phyloP scores from a whole-genome alignment of 129 eudicot genomes.

The Helianthus tuberosus region DNA sequence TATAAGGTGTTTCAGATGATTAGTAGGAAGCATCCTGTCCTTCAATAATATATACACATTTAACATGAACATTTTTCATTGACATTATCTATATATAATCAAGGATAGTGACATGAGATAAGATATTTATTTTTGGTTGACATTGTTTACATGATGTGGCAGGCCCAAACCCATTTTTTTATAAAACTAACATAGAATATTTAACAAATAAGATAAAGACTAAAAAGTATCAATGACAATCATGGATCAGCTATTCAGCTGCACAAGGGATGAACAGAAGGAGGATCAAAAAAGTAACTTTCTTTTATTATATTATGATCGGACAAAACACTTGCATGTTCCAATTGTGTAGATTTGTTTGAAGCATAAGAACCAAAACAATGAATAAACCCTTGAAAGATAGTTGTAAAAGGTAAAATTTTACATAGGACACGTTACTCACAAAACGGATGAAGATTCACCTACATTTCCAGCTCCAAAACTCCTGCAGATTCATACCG shows the following conservation, averaged over 20 bases:
- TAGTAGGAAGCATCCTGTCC: too few relatives aligned
- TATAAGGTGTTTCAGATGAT: too few relatives aligned
- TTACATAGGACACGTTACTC: background rate
- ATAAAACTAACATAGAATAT: background rate
- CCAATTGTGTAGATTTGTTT: constrained; percentile 2
- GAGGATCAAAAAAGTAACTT: background rate
- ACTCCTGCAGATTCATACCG: background rate
- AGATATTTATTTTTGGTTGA: too few relatives aligned
- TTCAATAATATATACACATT: too few relatives aligned
- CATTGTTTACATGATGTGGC: too few relatives aligned
- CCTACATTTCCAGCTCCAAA: background rate
- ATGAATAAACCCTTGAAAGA: constrained; percentile 20
- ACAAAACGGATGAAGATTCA: background rate
- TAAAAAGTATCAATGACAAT: background rate
- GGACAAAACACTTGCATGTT: constrained; percentile 14
- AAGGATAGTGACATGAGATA: too few relatives aligned
- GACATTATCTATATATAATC: too few relatives aligned
- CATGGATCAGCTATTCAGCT: background rate
- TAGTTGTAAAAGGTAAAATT: background rate
- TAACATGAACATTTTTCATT: too few relatives aligned
- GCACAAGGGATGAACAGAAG: background rate
- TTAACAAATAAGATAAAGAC: background rate
- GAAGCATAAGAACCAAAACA: constrained; percentile 19
- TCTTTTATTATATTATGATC: constrained; percentile 1
- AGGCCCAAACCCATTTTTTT: too few relatives aligned